Evolutionary conservation across 495 filamentous ascomycete genomes (phyloP), one percentile per base, ranked within the genome.

Genomic region (Chlorociboria aeruginascens): DNA sequence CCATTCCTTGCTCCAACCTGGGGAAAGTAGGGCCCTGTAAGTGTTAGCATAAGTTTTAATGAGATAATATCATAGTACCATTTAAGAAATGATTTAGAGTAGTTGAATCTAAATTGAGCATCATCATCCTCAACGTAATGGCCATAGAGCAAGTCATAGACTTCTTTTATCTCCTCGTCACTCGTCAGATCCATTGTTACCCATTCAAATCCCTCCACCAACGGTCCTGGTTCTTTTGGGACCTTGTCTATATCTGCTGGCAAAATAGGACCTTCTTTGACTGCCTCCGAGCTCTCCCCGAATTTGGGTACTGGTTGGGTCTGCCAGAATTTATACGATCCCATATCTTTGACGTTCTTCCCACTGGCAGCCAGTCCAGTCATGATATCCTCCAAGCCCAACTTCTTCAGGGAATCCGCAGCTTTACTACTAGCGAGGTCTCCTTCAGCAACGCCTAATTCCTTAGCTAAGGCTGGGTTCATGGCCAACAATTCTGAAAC

Each of bases 51-150:
- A 34, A 33, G n/a, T 46, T 46, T 13, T 36, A 49, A 20, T 54
- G 6, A 16, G 7, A 29, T 2, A 25, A 25, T 17, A n/a, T 1
- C 0, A 8, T 12, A 75, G 42, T 68, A 88, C 90, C 93, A 98
- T 59, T 86, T 80, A 35, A 98, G 67, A 60, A 98, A 89, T 8
- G 84, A 81, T 17, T 73, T 59, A 6, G 89, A 95, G 66, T 98
- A 98, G 61, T 86, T 86, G 71, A 97, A 96, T 38, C 92, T 76
- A 69, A 98, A 98, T 84, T 92, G 93, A 41, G 89, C 86, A 56
- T 93, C 86, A 49, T 86, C 81, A 58, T 98, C 93, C 64, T 98
- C 93, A 36, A 98, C 93, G 52, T 95, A 98, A 61, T 98, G 92
- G 12, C 88, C 81, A 47, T 80, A 82, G 39, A 98, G 70, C 30